A percentile compares a stretch with the other conserved stretches of the same genome.
Conservation (phyloP, 331 rosid species). For the Cydonia oblonga region DNA sequence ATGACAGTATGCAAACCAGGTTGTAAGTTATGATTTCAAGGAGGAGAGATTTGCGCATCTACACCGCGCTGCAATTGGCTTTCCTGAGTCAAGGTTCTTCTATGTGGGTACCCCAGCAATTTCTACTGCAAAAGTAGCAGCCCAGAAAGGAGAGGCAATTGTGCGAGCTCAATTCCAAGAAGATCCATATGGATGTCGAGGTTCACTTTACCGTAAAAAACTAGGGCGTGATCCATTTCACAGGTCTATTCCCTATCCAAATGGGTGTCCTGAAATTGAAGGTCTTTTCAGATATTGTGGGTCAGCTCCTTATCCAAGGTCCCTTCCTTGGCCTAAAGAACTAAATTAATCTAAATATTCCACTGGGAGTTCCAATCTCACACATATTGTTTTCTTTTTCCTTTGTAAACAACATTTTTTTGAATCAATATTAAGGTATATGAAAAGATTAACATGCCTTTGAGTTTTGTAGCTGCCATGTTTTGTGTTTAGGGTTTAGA, state of each 20-base stretch:
- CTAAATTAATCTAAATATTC: neutral
- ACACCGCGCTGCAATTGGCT: constrained; percentile 85
- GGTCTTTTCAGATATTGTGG: constrained; percentile 75
- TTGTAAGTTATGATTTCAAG: constrained; percentile 80
- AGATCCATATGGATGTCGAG: constrained; percentile 73
- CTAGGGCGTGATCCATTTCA: constrained; percentile 81
- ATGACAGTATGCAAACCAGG: constrained; percentile 34
- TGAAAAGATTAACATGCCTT: neutral
- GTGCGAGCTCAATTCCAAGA: constrained; percentile 63
- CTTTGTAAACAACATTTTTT: neutral
- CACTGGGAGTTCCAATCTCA: neutral
- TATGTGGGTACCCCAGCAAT: constrained; percentile 66
- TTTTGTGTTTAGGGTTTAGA: too few relatives aligned
- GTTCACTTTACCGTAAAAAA: constrained; percentile 58
- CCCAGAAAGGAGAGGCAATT: constrained; percentile 65
- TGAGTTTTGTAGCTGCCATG: too few relatives aligned
- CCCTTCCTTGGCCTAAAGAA: constrained; percentile 48
- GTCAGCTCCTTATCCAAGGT: constrained; percentile 47
- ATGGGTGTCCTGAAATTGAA: constrained; percentile 74
- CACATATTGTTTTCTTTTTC: neutral
- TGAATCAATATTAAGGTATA: neutral
- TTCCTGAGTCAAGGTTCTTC: constrained; percentile 73
- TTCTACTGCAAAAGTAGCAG: constrained; percentile 50
- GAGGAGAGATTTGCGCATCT: constrained; percentile 61
- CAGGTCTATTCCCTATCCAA: constrained; percentile 77